Conservation (phyloP, 1,284 basidiomycete species). For the Moniliella sp. region DNA sequence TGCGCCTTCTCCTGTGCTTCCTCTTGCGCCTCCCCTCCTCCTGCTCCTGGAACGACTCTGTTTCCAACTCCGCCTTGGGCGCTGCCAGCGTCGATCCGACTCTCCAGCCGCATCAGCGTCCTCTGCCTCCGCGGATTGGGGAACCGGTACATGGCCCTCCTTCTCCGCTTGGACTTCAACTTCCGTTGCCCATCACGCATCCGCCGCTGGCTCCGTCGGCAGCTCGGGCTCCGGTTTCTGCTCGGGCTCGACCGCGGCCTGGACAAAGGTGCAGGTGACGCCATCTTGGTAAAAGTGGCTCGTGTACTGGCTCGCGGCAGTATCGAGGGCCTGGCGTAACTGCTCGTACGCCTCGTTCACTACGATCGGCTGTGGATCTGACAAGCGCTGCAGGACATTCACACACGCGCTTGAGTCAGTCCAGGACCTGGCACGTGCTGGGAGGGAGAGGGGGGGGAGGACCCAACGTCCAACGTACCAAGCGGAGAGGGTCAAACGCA, state of each 20-base stretch:
- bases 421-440: neutral
- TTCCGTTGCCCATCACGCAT: no score
- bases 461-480: neutral
- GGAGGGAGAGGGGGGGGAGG: neutral
- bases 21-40: constrained; percentile 3
- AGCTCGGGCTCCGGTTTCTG: no score
- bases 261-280: constrained; percentile 11
- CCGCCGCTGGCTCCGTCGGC: no score
- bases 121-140: neutral
- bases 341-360: neutral
- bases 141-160: no score
- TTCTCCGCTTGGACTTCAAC: no score
- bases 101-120: neutral
- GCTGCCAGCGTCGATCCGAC: neutral
- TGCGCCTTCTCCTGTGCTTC: neutral
- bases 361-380: neutral
- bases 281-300: constrained; percentile 20
- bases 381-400: neutral
- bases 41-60: neutral
- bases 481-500: constrained; percentile 1
- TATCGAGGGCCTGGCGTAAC: constrained; percentile 11
- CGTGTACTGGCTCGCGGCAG: constrained; percentile 12
- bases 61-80: neutral
- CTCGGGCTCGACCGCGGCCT: neutral
- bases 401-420: neutral